Evolutionary conservation across 768 basidiomycete species (phyloP), one percentile per base, ranked within the genome.

Genomic region (Grammothele lineata): DNA sequence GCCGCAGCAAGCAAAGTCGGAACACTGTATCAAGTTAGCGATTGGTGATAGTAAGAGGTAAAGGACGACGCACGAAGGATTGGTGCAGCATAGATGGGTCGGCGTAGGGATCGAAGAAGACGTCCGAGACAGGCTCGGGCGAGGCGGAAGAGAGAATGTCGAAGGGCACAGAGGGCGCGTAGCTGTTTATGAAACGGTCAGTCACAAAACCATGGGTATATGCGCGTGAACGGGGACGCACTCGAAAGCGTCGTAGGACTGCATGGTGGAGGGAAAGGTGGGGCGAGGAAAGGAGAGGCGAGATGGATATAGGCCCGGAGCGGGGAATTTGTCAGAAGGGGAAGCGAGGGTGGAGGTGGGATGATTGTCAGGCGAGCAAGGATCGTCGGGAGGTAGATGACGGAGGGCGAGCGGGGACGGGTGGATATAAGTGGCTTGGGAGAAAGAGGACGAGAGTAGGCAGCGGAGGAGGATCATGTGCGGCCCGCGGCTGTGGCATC

Each of bases 1-100:
- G 34, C 70, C 72, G 54, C 78, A 78, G 54, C 78, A 78, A 25
- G 65, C 67, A 56, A 74, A 77, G 63, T 78, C 63, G 32, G 66
- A 63, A 49, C 71, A 73, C 68, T 70, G 17, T 17, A 9, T 5
- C 32, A 22, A 4, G n/a, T 17, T 5, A 17, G 14, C 21, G n/a
- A 14, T 19, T 37, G 27, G 15, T 11, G 18, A 15, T 19, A 22
- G n/a, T n/a, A n/a, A n/a, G n/a, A n/a, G n/a, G n/a, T n/a, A n/a
- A n/a, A n/a, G n/a, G n/a, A n/a, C n/a, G 30, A 43, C 50, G 22
- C 21, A 51, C 50, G 23, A 51, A 51, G 30, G 50, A 43, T 15
- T 47, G 50, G 45, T 47, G 40, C 14, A 42, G 21, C 40, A 38
- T 37, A 9, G 40, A 30, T 2, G 48, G 43, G 43, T 50, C 38